phyloP scores from a whole-genome alignment of 2,329 filamentous ascomycete species.

The Trichoderma gracile region DNA sequence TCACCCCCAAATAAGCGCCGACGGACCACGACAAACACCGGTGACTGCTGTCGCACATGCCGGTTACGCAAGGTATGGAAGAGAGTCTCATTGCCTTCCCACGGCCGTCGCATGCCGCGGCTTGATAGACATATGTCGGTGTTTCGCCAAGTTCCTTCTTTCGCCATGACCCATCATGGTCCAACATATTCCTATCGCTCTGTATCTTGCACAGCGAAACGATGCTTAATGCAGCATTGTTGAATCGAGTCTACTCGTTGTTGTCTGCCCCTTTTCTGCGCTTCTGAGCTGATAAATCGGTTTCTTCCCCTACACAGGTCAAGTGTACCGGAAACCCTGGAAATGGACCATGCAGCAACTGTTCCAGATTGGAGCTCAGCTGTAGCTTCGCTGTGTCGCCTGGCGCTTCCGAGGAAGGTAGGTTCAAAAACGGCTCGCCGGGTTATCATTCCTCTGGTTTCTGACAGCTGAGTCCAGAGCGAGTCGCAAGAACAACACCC shows the following conservation, averaged over 20 bases:
- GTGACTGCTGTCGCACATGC: slow-evolving; percentile 43
- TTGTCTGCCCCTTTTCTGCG: background rate
- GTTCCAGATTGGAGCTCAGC: slow-evolving; percentile 40
- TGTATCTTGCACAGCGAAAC: background rate
- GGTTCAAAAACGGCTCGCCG: slow-evolving; percentile 5
- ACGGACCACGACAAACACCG: slow-evolving; percentile 33
- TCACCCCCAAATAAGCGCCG: slow-evolving; percentile 38
- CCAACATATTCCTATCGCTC: background rate
- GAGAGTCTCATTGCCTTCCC: slow-evolving; percentile 1
- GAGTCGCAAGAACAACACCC: slow-evolving; percentile 42
- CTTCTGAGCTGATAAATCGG: background rate
- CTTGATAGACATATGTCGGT: background rate
- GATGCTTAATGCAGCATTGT: background rate
- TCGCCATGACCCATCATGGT: background rate
- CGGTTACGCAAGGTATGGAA: slow-evolving; percentile 42
- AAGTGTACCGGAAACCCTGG: slow-evolving; percentile 44
- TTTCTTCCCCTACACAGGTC: slow-evolving; percentile 36
- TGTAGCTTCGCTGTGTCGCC: slow-evolving; percentile 39
- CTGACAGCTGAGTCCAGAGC: slow-evolving; percentile 30
- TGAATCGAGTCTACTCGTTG: background rate
- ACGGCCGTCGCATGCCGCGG: background rate
- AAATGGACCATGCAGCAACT: slow-evolving; percentile 42
- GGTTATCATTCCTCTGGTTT: background rate
- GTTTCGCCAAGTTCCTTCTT: background rate
- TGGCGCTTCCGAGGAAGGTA: slow-evolving; percentile 32